These are phyloP conservation scores for Didymella keratinophila DNA, from an alignment of 2,329 filamentous ascomycete species.

Conservation along the genomic window DNA sequence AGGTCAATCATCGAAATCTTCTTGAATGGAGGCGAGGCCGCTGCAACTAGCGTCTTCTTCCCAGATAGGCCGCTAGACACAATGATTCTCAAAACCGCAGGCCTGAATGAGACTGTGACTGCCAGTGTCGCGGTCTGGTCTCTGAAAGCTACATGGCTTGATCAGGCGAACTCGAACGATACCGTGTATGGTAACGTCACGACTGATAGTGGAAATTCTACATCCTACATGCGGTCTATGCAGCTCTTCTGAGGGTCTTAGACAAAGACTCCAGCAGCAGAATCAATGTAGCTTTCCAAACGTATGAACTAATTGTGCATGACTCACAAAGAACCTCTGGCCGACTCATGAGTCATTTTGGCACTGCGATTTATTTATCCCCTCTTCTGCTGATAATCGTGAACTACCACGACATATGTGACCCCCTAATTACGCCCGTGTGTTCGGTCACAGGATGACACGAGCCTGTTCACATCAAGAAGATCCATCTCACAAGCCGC, in stretches of 20 bases:
- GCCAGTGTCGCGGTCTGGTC: conserved; percentile 53
- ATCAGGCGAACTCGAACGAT: conserved; percentile 35
- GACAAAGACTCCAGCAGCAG: too few relatives aligned
- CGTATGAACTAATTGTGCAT: too few relatives aligned
- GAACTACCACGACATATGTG: too few relatives aligned
- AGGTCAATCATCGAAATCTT: conserved; percentile 64
- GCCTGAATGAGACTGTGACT: conserved; percentile 46
- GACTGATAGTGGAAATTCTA: conserved; percentile 5
- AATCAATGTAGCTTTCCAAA: too few relatives aligned
- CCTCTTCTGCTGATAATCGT: too few relatives aligned
- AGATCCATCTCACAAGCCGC: background rate
- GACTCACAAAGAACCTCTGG: too few relatives aligned
- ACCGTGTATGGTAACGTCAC: conserved; percentile 50
- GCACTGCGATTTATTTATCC: too few relatives aligned
- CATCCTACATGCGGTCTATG: conserved; percentile 6
- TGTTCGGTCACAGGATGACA: too few relatives aligned
- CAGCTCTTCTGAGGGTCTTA: conserved; percentile 18
- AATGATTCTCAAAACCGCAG: conserved; percentile 43
- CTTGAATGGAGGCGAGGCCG: conserved; percentile 60
- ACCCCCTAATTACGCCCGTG: too few relatives aligned
- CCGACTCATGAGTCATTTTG: too few relatives aligned
- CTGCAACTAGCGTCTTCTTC: conserved; percentile 62
- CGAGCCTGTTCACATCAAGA: background rate
- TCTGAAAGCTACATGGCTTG: conserved; percentile 51
- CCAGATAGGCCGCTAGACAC: conserved; percentile 54